These are phyloP conservation scores for Brassica incana DNA, from an alignment of 345 rosid species.

Conservation along the genomic window DNA sequence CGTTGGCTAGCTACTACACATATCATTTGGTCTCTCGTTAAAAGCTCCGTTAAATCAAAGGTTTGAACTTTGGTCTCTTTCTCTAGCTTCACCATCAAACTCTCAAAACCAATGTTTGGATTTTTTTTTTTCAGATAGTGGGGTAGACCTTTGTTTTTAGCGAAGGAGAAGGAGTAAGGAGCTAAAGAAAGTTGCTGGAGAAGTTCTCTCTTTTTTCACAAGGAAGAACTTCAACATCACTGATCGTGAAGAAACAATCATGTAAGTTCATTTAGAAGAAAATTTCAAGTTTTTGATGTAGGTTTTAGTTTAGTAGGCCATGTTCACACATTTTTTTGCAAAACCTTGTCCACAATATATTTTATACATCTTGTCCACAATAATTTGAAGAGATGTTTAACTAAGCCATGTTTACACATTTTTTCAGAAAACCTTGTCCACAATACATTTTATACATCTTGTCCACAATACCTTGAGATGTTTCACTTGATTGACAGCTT, in stretches of 20 bases:
- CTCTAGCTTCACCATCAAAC: neutral
- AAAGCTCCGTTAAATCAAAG: slow-evolving; percentile 95
- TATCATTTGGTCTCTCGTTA: slow-evolving; percentile 95
- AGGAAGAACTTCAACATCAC: slow-evolving; percentile 76
- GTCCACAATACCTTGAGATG: neutral
- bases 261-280: slow-evolving; percentile 46
- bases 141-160: slow-evolving; percentile 59
- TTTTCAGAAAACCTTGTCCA: no score
- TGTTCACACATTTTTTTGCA: neutral
- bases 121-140: slow-evolving; percentile 53
- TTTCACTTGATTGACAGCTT: neutral
- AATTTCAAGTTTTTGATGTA: neutral
- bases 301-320: neutral
- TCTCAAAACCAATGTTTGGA: neutral
- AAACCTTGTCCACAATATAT: neutral
- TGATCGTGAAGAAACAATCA: slow-evolving; percentile 62
- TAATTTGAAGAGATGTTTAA: no score
- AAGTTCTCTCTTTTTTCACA: slow-evolving; percentile 73
- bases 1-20: slow-evolving; percentile 12
- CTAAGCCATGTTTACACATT: no score
- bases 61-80: slow-evolving; percentile 31
- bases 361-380: no score
- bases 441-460: no score
- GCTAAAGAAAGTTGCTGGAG: slow-evolving; percentile 76
- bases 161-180: slow-evolving; percentile 53